Evolutionary conservation across 75 land plant species (phyloP).

Genomic region (Pinus taeda): DNA sequence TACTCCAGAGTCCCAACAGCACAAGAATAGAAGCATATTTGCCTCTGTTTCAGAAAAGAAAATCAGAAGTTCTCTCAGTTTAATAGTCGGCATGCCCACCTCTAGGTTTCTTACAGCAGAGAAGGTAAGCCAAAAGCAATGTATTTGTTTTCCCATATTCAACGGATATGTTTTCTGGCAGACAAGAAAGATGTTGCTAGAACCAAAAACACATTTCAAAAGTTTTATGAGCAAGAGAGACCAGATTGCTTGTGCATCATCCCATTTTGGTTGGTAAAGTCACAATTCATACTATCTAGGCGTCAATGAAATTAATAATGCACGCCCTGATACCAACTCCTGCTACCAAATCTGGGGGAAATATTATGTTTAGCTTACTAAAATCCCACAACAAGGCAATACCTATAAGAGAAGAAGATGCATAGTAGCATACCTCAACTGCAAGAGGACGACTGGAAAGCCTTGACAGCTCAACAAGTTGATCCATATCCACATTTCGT

Average conservation of each 20-base stretch:
- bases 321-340: not conserved
- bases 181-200: not conserved
- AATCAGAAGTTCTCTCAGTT: too few species aligned
- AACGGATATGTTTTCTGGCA: not conserved
- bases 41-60: too few species aligned
- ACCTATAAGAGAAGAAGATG: not conserved
- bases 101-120: not conserved
- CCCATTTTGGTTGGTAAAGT: not conserved
- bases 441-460: conserved; percentile 67
- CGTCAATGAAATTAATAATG: not conserved
- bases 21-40: too few species aligned
- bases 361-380: not conserved
- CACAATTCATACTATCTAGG: not conserved
- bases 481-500: conserved; percentile 84
- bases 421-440: conserved; percentile 84
- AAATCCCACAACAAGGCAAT: conserved; percentile 1
- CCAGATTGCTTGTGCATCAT: not conserved
- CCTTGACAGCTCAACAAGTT: conserved; percentile 70
- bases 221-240: not conserved
- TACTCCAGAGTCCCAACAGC: too few species aligned
- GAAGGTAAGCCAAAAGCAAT: not conserved
- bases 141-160: not conserved
- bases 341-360: too few species aligned
- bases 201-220: not conserved
- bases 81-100: not conserved